Percentiles rank a stretch among this genome's conserved stretches.
These are phyloP conservation scores for Aspergillus felis DNA, from an alignment of 2,329 filamentous ascomycete genomes.

Conservation along the genomic window DNA sequence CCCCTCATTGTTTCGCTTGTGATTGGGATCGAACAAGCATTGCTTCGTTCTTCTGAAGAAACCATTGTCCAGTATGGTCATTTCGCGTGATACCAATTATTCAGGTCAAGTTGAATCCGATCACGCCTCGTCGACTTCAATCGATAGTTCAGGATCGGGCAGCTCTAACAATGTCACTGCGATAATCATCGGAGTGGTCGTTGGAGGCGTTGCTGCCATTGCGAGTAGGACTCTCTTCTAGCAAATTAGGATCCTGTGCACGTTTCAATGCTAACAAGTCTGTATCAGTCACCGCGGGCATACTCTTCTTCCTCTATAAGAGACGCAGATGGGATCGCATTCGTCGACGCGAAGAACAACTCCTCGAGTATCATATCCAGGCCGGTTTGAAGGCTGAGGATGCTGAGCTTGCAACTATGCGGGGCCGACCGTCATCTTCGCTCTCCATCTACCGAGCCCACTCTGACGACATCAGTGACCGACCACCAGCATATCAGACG, in stretches of 20 bases:
- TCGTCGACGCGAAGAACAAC: constrained; percentile 16
- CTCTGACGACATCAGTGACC: constrained; percentile 8
- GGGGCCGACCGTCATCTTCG: constrained; percentile 7
- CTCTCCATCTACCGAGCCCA: neutral
- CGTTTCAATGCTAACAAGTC: neutral
- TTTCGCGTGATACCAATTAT: neutral
- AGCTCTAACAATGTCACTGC: constrained; percentile 2
- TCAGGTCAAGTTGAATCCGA: neutral
- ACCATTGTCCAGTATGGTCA: neutral
- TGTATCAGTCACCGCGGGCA: constrained; percentile 20
- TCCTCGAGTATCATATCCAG: constrained; percentile 8
- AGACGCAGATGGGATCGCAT: constrained; percentile 22
- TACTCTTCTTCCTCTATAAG: constrained; percentile 22
- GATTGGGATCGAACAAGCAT: neutral
- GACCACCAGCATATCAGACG: constrained; percentile 26
- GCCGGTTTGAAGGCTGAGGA: neutral
- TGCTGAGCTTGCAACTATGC: constrained; percentile 5
- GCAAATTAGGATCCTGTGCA: neutral
- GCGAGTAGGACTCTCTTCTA: constrained; percentile 18
- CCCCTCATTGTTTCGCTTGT: neutral
- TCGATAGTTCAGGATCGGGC: neutral
- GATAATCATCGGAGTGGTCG: constrained; percentile 27
- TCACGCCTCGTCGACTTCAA: neutral
- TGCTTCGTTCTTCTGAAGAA: neutral
- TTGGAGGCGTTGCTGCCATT: constrained; percentile 23